phyloP scores from a whole-genome alignment of 805 yeast genomes.

The Lipomyces lipofer region DNA sequence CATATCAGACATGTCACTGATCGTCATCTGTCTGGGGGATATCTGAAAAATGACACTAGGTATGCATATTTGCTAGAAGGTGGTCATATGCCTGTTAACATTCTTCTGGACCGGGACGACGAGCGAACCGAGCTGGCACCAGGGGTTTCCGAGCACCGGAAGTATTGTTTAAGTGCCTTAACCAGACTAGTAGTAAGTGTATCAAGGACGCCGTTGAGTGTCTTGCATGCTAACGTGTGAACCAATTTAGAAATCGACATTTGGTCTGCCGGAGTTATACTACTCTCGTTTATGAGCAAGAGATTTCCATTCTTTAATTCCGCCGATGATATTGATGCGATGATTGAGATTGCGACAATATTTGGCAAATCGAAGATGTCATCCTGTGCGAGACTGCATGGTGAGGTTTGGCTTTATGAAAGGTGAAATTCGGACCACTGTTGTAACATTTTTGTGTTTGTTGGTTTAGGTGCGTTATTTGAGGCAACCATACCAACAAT shows the following conservation, averaged over 20 bases:
- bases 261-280: constrained; percentile 91
- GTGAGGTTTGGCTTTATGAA: constrained; percentile 41
- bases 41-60: constrained; percentile 82
- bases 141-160: constrained; percentile 95
- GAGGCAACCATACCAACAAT: constrained; percentile 63
- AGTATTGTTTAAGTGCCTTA: constrained; percentile 80
- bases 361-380: constrained; percentile 76
- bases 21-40: constrained; percentile 54
- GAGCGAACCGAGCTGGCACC: constrained; percentile 97
- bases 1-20: constrained; percentile 37
- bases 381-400: constrained; percentile 80
- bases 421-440: too few relatives aligned
- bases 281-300: constrained; percentile 72
- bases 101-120: constrained; percentile 57
- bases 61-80: neutral
- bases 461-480: constrained; percentile 57
- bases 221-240: neutral
- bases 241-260: constrained; percentile 59
- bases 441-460: constrained; percentile 1
- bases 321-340: constrained; percentile 88
- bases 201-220: neutral
- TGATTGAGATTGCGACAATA: constrained; percentile 76
- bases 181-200: constrained; percentile 77
- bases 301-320: constrained; percentile 94
- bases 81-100: neutral